These are phyloP conservation scores for Pseudognaphalium luteoalbum DNA, from an alignment of 129 eudicot genomes.

Conservation along the genomic window DNA sequence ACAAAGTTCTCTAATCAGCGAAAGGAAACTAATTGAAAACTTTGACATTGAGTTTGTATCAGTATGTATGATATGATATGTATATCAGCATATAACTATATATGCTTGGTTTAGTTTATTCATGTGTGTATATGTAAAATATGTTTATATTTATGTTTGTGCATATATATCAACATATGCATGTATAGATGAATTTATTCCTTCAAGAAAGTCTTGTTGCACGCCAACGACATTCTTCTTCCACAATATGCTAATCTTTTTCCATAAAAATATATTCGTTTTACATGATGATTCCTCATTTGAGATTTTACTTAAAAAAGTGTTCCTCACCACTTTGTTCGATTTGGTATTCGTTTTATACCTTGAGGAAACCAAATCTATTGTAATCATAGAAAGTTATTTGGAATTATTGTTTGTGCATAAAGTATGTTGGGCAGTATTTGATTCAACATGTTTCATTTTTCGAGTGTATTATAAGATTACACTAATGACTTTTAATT, in stretches of 20 bases:
- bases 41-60: too few relatives aligned
- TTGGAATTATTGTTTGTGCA: neutral
- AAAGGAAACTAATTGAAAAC: too few relatives aligned
- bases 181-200: neutral
- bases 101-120: too few relatives aligned
- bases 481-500: neutral
- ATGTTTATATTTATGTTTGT: too few relatives aligned
- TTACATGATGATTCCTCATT: neutral
- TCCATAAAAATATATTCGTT: neutral
- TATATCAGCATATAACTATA: too few relatives aligned
- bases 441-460: too few relatives aligned
- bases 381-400: neutral
- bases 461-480: too few relatives aligned
- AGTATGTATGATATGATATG: too few relatives aligned
- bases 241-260: neutral
- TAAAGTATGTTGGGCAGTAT: neutral
- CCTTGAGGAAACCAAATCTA: neutral
- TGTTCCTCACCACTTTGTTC: neutral
- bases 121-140: too few relatives aligned
- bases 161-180: neutral
- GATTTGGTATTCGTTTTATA: neutral
- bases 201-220: neutral
- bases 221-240: neutral
- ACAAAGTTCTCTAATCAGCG: too few relatives aligned
- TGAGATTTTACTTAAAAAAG: neutral